Evolutionary conservation across 352 stramenopile genomes (phyloP).

Genomic region (Globisporangium iwayamae): DNA sequence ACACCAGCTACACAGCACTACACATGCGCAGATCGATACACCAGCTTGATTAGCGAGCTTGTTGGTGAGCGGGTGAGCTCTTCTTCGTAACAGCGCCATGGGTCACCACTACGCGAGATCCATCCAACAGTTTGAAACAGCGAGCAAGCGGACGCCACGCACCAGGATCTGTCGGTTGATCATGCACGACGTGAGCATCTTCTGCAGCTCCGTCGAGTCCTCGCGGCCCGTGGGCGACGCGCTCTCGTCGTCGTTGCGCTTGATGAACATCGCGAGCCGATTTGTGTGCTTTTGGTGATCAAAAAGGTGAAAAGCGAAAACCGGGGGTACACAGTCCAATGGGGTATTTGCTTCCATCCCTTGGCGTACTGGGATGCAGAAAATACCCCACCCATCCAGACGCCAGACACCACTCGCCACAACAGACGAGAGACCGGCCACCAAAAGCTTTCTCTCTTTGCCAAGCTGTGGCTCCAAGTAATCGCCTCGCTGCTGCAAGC

Average conservation of each 20-base stretch:
- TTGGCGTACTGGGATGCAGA: too few relatives aligned
- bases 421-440: too few relatives aligned
- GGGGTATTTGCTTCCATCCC: too few relatives aligned
- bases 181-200: conserved; percentile 86
- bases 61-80: neutral
- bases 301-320: neutral
- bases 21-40: neutral
- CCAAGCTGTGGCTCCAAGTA: too few relatives aligned
- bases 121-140: neutral
- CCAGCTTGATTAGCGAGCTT: neutral
- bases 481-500: too few relatives aligned
- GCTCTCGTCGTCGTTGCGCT: conserved; percentile 37
- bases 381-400: too few relatives aligned
- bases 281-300: neutral
- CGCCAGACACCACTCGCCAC: too few relatives aligned
- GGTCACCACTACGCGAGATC: neutral
- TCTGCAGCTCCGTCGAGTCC: conserved; percentile 66
- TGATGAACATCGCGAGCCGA: conserved; percentile 35
- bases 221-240: conserved; percentile 57
- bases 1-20: conserved; percentile 80
- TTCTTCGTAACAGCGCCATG: neutral
- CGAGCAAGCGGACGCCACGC: conserved; percentile 1
- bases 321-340: too few relatives aligned
- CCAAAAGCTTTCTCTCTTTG: too few relatives aligned
- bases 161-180: conserved; percentile 83